Base-by-base conservation (phyloP, 371 early-diverging fungal genomes). In the Rhizopus microsporus region DNA sequence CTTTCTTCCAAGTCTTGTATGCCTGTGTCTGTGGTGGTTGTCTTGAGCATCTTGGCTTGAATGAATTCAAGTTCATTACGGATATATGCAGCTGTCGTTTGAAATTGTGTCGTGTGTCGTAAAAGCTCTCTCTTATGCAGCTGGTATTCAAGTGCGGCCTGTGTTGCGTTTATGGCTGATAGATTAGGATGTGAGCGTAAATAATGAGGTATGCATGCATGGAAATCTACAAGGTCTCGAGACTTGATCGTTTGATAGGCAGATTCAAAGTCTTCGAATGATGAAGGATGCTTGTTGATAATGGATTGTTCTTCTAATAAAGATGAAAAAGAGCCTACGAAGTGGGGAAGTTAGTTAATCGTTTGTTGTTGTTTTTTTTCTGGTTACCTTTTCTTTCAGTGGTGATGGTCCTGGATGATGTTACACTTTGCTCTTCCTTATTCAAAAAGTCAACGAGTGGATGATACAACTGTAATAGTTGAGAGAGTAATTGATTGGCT, bases 21-120 rank as follows among this genome's bases (percentile, higher is more conserved):
- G 13, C 69, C 69, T 5, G 67, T 59, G 52, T 70, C 70, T 13
- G 71, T 65, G 1, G 69, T 71, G 5, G 77, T 68, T 10, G 70
- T 65, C 55, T 72, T 68, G 38, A 78, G 53, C 75, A 79, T 77
- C 33, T 69, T 68, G 51, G 77, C 61, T 50, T 82, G 71, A 33
- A 84, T 69, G 42, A 75, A 67, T 15, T 84, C 81, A 0, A 82
- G 64, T 23, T 73, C 80, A 37, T 74, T 76, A 8, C 77, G 77
- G 10, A 82, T 75, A 23, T 38, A 54, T 5, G 63, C 47, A 10
- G 39, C 39, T 3, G 62, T 44, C 7, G 34, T 56, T 6, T 47
- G 33, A 37, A 37, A 37, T 2, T 37, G 38, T 10, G 38, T 4
- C 5, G 58, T 50, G 5, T 33, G 57, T 3, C 42, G 38, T 3